Evolutionary conservation across 1,284 basidiomycete species (phyloP), one percentile per base, ranked within the genome.

Genomic region (Sporisorium graminicola): DNA sequence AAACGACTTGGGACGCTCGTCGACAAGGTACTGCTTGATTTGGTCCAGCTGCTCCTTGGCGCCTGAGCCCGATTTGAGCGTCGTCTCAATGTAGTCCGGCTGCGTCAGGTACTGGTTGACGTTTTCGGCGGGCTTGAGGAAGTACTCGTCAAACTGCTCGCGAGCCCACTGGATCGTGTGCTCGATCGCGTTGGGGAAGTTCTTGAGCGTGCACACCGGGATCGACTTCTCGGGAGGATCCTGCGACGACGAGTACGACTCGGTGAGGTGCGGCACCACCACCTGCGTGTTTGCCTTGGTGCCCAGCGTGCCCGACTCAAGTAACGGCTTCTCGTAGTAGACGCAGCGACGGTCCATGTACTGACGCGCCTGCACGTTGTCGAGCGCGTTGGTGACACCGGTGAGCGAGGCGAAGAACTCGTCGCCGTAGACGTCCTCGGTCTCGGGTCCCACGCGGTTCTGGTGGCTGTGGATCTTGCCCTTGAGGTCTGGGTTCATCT

Each of bases 291-390:
- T 99, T 72, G 95, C 97, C 88, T 99, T 98, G 49, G 97, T 99
- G 65, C 98, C 98, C 62, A 99, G 90, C 27, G 97, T 99, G 29
- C 97, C 97, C 14, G 96, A 98, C 85, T 99, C 97, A 53, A 99
- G 90, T 24, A 99, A 88, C 27, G 97, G 95, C 87, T 99, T 99
- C 86, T 92, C 90, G 88, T 94, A 98, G 88, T 98, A 94, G 43
- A 99, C 93, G 84, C 97, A 99, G 65, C 98, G 93, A 80, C 95
- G 92, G 86, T 99, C 97, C 96, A 99, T 98, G 88, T 99, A 99
- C 74, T 94, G 90, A 82, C 94, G 93, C 14, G 97, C 95, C 88
- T 92, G 90, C 65, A 99, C 92, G 77, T 99, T 99, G 88, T 99
- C 97, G 67, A 99, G 88, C n/a, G 98, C 97, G 86, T 99, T 99